Base-by-base conservation (phyloP, 495 filamentous ascomycete species). In the Friedmanniomyces endolithicus region DNA sequence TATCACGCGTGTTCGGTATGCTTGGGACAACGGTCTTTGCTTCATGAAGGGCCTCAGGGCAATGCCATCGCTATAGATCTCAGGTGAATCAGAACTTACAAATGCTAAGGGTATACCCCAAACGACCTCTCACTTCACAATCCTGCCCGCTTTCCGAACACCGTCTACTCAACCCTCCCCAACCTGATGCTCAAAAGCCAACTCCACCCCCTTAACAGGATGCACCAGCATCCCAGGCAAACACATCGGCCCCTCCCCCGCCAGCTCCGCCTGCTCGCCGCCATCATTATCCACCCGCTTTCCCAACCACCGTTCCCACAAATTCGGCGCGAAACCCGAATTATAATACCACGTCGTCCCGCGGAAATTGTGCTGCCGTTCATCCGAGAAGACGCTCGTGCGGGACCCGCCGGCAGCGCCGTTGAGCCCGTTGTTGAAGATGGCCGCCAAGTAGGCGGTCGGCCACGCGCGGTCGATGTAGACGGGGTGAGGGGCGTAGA, bases 311-410 rank as follows among this genome's bases (percentile, higher is more conserved):
- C 89, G 76, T 57, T 78, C 79, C 76, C 88, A 97, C 63, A 97
- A 64, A 60, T 88, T 88, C 6, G 78, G 78, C 22, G 86, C 78
- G 62, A 94, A 94, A 0, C 85, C 84, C 1, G 88, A 86, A 62
- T 95, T 86, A 66, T 95, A 96, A 68, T 90, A 96, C 92, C 92
- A 98, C 14, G 83, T 95, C 39, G 85, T 81, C 0, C 92, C 90
- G 39, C 70, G 68, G 67, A 96, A 86, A 64, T 95, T 96, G 63
- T 96, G 88, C 67, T 96, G 90, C 20, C 85, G 74, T 46, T 90
- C 84, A 27, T 90, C 71, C 14, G 47, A 83, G 63, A 88, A 96
- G 3, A 95, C 80, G 9, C 78, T 79, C 0, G 82, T 81, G 35
- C 86, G 73, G 1, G 83, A 77, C 20, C 87, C 88, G 19, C 82